Evolutionary conservation across 2,329 filamentous ascomycete genomes (phyloP).

Genomic region (Penicillium sp.): DNA sequence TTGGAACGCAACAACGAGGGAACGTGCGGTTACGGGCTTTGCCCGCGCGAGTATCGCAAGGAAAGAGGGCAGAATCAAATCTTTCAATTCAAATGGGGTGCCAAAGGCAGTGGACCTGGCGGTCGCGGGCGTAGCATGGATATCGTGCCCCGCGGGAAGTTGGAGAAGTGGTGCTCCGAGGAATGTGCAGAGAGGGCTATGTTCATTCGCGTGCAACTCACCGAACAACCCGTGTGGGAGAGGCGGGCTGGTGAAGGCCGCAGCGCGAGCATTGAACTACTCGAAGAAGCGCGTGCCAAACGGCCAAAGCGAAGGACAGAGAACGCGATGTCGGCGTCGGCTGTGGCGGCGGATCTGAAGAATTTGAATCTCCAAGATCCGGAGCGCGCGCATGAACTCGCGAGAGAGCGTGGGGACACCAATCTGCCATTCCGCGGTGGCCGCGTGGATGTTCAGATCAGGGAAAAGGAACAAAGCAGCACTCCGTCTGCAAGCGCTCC

Average conservation of each 20-base stretch:
- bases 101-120: constrained; percentile 50
- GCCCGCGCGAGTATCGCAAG: constrained; percentile 63
- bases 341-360: constrained; percentile 35
- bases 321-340: constrained; percentile 17
- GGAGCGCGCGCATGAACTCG: constrained; percentile 33
- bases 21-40: constrained; percentile 82
- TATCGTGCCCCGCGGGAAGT: constrained; percentile 70
- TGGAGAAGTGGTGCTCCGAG: constrained; percentile 86
- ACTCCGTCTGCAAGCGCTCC: constrained; percentile 31
- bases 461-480: constrained; percentile 33
- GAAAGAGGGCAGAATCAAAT: constrained; percentile 56
- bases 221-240: constrained; percentile 83
- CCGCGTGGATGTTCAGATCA: constrained; percentile 37
- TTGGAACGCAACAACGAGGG: constrained; percentile 83
- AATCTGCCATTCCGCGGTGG: constrained; percentile 29
- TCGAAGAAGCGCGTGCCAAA: constrained; percentile 60
- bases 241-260: constrained; percentile 57
- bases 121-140: constrained; percentile 57
- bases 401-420: constrained; percentile 40
- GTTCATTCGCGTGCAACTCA: constrained; percentile 86
- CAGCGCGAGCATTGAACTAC: constrained; percentile 60
- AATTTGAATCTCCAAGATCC: constrained; percentile 31
- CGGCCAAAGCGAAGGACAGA: constrained; percentile 22
- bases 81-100: constrained; percentile 67
- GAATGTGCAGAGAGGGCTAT: constrained; percentile 77